phyloP scores from a whole-genome alignment of 2,329 filamentous ascomycete species.

The Nemania serpens region DNA sequence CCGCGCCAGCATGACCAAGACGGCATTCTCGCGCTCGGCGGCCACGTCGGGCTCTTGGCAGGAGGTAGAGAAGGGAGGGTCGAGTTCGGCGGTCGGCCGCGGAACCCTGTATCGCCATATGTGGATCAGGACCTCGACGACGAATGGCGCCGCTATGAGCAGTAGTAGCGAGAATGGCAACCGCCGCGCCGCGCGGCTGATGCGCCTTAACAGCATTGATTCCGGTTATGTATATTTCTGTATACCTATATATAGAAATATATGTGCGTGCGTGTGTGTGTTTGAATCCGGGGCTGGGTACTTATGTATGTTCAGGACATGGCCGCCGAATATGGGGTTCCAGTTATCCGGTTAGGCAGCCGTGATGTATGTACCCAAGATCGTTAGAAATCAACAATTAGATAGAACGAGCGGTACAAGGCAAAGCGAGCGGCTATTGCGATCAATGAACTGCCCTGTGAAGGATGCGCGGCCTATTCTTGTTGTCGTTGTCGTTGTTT shows the following conservation, averaged over 20 bases:
- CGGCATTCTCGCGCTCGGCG: conserved; percentile 48
- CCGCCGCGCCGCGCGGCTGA: conserved; percentile 41
- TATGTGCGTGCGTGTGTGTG: no score
- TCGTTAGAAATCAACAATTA: no score
- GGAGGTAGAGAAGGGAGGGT: conserved; percentile 46
- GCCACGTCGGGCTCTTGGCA: conserved; percentile 47
- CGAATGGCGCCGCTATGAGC: conserved; percentile 38
- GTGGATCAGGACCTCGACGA: conserved; percentile 45
- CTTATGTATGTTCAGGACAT: conserved; percentile 29
- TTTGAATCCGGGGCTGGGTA: background rate
- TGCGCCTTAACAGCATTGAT: conserved; percentile 38
- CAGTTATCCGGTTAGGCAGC: background rate
- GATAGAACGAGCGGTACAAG: background rate
- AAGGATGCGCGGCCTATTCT: background rate
- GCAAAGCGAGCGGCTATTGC: background rate
- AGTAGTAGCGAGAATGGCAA: conserved; percentile 40
- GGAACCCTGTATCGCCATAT: conserved; percentile 42
- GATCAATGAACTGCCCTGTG: background rate
- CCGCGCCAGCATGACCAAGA: conserved; percentile 52
- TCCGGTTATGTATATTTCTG: conserved; percentile 12
- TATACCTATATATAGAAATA: no score
- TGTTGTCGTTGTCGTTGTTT: background rate
- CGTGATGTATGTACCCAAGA: background rate
- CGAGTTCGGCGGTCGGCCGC: conserved; percentile 44
- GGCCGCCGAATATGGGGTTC: conserved; percentile 11